Conservation (phyloP, 2,329 filamentous ascomycete genomes). For the Blumeriella jaapii region DNA sequence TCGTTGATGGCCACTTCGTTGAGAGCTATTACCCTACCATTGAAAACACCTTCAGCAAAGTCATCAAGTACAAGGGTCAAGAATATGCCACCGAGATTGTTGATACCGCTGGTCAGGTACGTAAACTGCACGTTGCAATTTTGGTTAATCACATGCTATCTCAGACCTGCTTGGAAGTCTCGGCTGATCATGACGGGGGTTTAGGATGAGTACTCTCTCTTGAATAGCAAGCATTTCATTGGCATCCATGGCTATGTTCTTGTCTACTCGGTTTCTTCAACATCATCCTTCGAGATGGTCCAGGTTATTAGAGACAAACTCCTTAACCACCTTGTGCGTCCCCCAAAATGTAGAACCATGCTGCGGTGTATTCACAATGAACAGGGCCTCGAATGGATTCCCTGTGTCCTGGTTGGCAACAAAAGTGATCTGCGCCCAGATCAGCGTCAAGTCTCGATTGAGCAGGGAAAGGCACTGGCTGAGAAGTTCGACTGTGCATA, state of each 20-base stretch:
- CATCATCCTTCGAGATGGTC: slow-evolving; percentile 95
- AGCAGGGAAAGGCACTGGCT: slow-evolving; percentile 74
- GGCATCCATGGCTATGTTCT: slow-evolving; percentile 98
- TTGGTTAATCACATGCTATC: slow-evolving; percentile 8
- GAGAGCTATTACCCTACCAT: slow-evolving; percentile 99
- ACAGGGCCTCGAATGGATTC: slow-evolving; percentile 83
- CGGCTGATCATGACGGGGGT: slow-evolving; percentile 9
- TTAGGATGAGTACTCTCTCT: slow-evolving; percentile 93
- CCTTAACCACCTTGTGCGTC: slow-evolving; percentile 79
- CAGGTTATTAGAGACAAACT: slow-evolving; percentile 95
- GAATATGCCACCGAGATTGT: slow-evolving; percentile 96
- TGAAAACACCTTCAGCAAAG: slow-evolving; percentile 96
- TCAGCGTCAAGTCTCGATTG: slow-evolving; percentile 78
- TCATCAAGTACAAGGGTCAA: slow-evolving; percentile 84
- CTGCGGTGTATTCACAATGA: background rate
- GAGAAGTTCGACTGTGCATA: slow-evolving; percentile 86
- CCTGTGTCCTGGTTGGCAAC: slow-evolving; percentile 91
- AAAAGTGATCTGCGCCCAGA: slow-evolving; percentile 90
- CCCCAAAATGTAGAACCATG: background rate
- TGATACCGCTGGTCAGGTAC: slow-evolving; percentile 86
- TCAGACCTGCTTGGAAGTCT: background rate
- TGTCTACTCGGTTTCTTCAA: slow-evolving; percentile 91
- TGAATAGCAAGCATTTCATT: slow-evolving; percentile 98
- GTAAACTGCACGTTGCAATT: slow-evolving; percentile 23
- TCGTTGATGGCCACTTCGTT: slow-evolving; percentile 95